Percentiles rank a stretch among this genome's conserved stretches.
These are phyloP conservation scores for Sesbania bispinosa DNA, from an alignment of 306 rosid genomes.

Conservation along the genomic window DNA sequence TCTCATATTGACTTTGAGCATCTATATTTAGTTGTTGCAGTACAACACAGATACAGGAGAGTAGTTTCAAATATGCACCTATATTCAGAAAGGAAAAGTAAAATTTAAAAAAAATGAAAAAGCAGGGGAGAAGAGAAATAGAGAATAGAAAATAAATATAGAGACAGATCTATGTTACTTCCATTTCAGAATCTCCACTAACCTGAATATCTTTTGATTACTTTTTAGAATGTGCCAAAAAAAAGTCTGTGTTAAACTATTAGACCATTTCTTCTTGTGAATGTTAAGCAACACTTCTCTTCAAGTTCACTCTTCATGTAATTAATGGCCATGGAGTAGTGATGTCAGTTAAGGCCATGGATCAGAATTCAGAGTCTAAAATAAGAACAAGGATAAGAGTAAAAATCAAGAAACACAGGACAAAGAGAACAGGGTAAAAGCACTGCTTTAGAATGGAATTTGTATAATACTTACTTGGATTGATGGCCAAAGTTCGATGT, in stretches of 20 bases:
- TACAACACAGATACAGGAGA: not conserved
- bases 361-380: conserved; percentile 60
- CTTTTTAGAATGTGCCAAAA: conserved; percentile 64
- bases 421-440: not conserved
- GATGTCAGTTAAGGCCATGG: conserved; percentile 67
- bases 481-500: conserved; percentile 77
- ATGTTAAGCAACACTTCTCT: conserved; percentile 72
- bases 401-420: not conserved
- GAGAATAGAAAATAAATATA: not conserved
- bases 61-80: not conserved
- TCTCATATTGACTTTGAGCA: not conserved
- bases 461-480: conserved; percentile 42
- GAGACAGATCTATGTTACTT: not conserved
- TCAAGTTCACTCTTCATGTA: conserved; percentile 74
- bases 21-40: not conserved
- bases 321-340: conserved; percentile 63
- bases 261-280: conserved; percentile 76
- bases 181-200: conserved; percentile 17
- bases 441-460: not conserved
- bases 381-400: not conserved
- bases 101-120: not conserved
- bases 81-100: not conserved
- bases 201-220: conserved; percentile 69
- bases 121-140: not conserved
- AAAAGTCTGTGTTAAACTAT: conserved; percentile 60